Percentiles rank a stretch among this genome's conserved stretches.
Evolutionary conservation across 257 asterid genomes (phyloP).

Genomic region (Nicotiana noctiflora): DNA sequence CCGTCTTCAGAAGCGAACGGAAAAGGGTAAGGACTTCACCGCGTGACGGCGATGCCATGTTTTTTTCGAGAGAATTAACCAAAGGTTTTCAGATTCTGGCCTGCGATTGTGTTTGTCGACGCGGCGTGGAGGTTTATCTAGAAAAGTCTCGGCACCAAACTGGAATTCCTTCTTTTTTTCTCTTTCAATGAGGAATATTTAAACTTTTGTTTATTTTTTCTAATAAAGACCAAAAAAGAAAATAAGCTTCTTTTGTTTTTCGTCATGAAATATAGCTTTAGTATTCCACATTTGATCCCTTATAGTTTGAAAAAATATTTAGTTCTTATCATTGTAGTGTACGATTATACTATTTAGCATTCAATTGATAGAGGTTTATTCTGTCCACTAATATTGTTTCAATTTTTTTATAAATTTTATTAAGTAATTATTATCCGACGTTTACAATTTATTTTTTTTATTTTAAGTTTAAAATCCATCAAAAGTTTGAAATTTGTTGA

Average conservation of each 20-base stretch:
- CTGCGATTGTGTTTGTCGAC: not conserved
- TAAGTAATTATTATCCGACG: too few species aligned
- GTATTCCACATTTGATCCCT: not conserved
- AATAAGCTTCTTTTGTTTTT: too few species aligned
- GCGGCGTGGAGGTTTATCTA: not conserved
- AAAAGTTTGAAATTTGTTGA: not conserved
- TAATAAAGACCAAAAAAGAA: too few species aligned
- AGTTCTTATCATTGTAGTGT: too few species aligned
- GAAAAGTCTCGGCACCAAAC: not conserved
- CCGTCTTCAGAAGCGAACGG: slow-evolving; percentile 70
- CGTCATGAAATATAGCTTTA: too few species aligned
- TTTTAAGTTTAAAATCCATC: not conserved
- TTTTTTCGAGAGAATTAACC: not conserved
- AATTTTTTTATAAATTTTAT: too few species aligned
- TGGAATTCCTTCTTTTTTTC: too few species aligned
- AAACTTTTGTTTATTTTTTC: too few species aligned
- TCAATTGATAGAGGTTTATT: not conserved
- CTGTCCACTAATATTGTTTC: not conserved
- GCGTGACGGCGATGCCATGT: slow-evolving; percentile 59
- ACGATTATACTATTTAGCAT: not conserved
- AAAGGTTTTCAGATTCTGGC: not conserved
- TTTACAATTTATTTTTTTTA: too few species aligned
- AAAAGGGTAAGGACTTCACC: slow-evolving; percentile 58
- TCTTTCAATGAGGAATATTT: too few species aligned
- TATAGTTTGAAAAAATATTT: not conserved